Percentiles rank a stretch among this genome's conserved stretches.
phyloP scores from a whole-genome alignment of 2,329 filamentous ascomycete genomes.

The Penicillium sp. region DNA sequence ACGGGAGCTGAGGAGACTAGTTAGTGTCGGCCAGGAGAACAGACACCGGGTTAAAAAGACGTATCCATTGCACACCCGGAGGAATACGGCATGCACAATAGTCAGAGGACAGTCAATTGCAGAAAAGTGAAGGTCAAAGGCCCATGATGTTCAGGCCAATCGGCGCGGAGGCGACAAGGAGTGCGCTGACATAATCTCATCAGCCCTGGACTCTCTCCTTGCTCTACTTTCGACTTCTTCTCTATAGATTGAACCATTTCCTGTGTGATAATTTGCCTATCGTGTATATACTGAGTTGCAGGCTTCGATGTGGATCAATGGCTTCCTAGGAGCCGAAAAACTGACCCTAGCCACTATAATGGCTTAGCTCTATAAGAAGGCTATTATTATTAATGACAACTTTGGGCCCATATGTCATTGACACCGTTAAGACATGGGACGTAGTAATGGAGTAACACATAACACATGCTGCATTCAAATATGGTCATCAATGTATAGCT shows the following conservation, averaged over 20 bases:
- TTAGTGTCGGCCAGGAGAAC: constrained; percentile 10
- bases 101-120: constrained; percentile 2
- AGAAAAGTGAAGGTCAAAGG: not conserved
- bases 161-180: not conserved
- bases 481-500: too few relatives aligned
- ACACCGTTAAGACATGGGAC: too few relatives aligned
- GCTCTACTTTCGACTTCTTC: not conserved
- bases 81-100: not conserved
- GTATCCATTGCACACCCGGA: constrained; percentile 13
- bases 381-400: not conserved
- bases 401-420: too few relatives aligned
- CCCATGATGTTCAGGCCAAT: not conserved
- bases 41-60: constrained; percentile 9
- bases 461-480: too few relatives aligned
- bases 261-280: not conserved
- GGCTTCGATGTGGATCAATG: not conserved
- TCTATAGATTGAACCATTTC: not conserved
- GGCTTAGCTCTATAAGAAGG: not conserved
- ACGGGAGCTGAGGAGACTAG: constrained; percentile 6
- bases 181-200: not conserved
- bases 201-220: not conserved
- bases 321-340: not conserved
- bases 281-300: not conserved
- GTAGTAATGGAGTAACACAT: too few relatives aligned
- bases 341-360: not conserved